Evolutionary conservation across 176 grass and related monocot genomes (phyloP), one percentile per base, ranked within the genome.

Genomic region (Eremochloa ophiuroides): DNA sequence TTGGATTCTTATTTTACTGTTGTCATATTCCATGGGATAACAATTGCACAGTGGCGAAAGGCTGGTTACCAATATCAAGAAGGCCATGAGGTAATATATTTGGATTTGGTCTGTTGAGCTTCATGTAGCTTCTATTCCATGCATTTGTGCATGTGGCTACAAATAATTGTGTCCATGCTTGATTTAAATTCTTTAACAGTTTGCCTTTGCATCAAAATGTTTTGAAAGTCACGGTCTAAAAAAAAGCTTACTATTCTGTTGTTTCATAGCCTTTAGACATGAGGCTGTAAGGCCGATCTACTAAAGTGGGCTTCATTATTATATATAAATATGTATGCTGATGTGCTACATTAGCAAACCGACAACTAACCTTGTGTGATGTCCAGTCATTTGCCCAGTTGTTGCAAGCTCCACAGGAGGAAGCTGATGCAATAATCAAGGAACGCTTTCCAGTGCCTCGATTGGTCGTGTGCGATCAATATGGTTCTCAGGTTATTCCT

Each of bases 11-110:
- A 96, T 87, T 96, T 96, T 81, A 93, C 83, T 73, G 74, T 96
- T 46, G 90, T 96, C 47, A 72, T 96, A 35, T 93, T 96, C 71
- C 90, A 96, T 79, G 90, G 93, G 40, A 66, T 73, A 67, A 97
- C 79, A 41, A 93, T 93, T 83, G 81, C 88, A 62, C 88, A 97
- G 69, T 97, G 94, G 94, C 84, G 89, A 85, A 97, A 97, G 70
- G 88, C 92, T 88, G 95, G 95, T 50, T 98, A 98, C 68, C 95
- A 98, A 83, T 71, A 94, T 88, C 90, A 94, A 94, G 58, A 84
- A 88, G 95, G 89, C 69, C 95, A 98, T 66, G 90, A 88, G 83
- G 95, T 94, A 74, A 89, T 84, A 28, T 87, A 85, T 34, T 44
- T 66, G 58, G 13, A 31, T 73, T 84, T 56, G 7, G 37, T 78